Percentiles rank a stretch among this genome's conserved stretches.
Evolutionary conservation across 78 protist genomes (phyloP).

Genomic region (Tieghemostelium lacteum): DNA sequence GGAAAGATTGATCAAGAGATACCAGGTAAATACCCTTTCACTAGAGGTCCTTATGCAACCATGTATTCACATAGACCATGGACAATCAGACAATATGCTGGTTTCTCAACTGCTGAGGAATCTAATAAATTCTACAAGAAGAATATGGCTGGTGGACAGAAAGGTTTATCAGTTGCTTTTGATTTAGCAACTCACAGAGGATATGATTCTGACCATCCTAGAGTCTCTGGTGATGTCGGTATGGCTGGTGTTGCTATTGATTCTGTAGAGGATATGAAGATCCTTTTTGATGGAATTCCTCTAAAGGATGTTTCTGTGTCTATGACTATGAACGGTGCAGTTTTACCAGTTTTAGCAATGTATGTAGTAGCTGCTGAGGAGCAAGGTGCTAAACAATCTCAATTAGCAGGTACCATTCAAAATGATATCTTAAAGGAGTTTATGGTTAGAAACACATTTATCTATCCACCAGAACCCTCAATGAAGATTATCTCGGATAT

Average conservation of each 20-base stretch:
- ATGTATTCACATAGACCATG: conserved; percentile 97
- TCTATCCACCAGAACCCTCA: conserved; percentile 98
- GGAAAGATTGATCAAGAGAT: conserved; percentile 22
- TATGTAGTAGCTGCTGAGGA: conserved; percentile 95
- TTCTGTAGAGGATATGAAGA: conserved; percentile 96
- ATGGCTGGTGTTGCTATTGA: conserved; percentile 99
- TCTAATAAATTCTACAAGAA: conserved; percentile 94
- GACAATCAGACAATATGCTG: conserved; percentile 98
- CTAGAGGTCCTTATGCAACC: conserved; percentile 98
- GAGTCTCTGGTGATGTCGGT: conserved; percentile 98
- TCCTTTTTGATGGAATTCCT: conserved; percentile 69
- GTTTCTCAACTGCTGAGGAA: conserved; percentile 97
- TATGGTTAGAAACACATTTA: conserved; percentile 96
- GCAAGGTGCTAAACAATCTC: conserved; percentile 89
- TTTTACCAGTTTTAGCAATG: conserved; percentile 97
- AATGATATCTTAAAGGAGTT: conserved; percentile 97
- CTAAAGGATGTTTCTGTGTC: conserved; percentile 87
- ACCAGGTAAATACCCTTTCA: conserved; percentile 96
- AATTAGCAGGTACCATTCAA: conserved; percentile 98
- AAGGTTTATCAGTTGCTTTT: conserved; percentile 98
- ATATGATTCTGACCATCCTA: conserved; percentile 96
- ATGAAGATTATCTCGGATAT: conserved; percentile 96
- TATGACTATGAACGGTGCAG: conserved; percentile 99
- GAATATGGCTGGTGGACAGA: conserved; percentile 94
- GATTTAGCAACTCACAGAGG: conserved; percentile 99